Evolutionary conservation across 352 stramenopile genomes (phyloP).

Genomic region (Pythium grandisporangium): DNA sequence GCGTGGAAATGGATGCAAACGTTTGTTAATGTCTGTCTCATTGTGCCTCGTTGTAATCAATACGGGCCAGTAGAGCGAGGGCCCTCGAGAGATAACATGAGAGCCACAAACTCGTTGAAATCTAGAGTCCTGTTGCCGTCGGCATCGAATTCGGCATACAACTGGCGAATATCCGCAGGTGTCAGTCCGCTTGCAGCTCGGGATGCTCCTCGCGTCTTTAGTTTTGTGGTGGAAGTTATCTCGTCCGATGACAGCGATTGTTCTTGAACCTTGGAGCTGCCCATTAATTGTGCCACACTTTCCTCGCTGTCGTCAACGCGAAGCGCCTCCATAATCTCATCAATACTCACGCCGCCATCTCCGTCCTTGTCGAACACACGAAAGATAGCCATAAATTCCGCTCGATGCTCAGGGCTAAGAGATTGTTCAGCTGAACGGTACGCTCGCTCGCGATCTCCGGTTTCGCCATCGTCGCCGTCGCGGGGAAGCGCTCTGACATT

Average conservation of each 20-base stretch:
- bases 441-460: neutral
- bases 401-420: slow-evolving; percentile 24
- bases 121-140: slow-evolving; percentile 41
- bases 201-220: neutral
- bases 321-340: slow-evolving; percentile 68
- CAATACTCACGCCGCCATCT: slow-evolving; percentile 49
- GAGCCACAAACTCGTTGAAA: slow-evolving; percentile 59
- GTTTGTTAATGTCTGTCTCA: too few relatives aligned
- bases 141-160: slow-evolving; percentile 48
- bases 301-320: slow-evolving; percentile 59
- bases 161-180: slow-evolving; percentile 35
- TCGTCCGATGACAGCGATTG: neutral
- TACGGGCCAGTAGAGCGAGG: too few relatives aligned
- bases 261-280: slow-evolving; percentile 9
- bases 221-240: neutral
- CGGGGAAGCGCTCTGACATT: too few relatives aligned
- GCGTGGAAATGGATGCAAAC: too few relatives aligned
- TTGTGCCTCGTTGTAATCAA: too few relatives aligned
- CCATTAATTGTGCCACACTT: too few relatives aligned
- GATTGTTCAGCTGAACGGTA: neutral
- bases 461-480: slow-evolving; percentile 34
- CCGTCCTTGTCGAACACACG: slow-evolving; percentile 61
- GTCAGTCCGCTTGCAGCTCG: slow-evolving; percentile 33
- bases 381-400: slow-evolving; percentile 53
- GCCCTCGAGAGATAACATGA: slow-evolving; percentile 43